These are phyloP conservation scores for Camelina neglecta DNA, from an alignment of 345 rosid genomes.

Conservation along the genomic window DNA sequence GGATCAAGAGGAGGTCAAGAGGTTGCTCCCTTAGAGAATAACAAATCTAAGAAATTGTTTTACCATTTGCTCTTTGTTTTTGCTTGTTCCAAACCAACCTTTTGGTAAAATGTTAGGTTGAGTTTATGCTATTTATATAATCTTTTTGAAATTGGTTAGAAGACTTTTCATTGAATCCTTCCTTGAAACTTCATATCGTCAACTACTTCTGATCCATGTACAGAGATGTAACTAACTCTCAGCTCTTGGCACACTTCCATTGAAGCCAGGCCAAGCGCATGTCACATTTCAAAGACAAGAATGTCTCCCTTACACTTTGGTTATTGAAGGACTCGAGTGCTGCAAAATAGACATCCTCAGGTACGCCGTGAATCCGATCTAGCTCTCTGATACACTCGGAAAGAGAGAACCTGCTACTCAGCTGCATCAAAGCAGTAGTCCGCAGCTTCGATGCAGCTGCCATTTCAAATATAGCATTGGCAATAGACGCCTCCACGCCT, in stretches of 20 bases:
- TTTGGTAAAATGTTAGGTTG: slow-evolving; percentile 33
- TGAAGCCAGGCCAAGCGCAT: slow-evolving; percentile 58
- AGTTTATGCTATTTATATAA: slow-evolving; percentile 28
- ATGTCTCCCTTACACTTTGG: slow-evolving; percentile 57
- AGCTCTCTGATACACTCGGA: slow-evolving; percentile 58
- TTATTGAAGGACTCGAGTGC: slow-evolving; percentile 59
- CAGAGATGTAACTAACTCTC: slow-evolving; percentile 3
- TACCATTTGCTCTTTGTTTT: slow-evolving; percentile 18
- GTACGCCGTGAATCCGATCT: slow-evolving; percentile 44
- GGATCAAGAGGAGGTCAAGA: slow-evolving; percentile 49
- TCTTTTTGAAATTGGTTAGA: slow-evolving; percentile 8
- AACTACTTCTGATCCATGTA: slow-evolving; percentile 2
- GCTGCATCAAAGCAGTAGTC: slow-evolving; percentile 46
- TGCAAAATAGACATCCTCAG: slow-evolving; percentile 51
- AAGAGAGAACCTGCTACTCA: slow-evolving; percentile 47
- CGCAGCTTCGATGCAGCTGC: slow-evolving; percentile 62
- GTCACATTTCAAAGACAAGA: slow-evolving; percentile 54
- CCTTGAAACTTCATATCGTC: neutral
- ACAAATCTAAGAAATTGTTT: slow-evolving; percentile 7
- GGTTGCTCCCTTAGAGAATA: slow-evolving; percentile 36
- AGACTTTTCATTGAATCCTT: slow-evolving; percentile 9
- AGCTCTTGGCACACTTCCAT: slow-evolving; percentile 39
- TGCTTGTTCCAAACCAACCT: slow-evolving; percentile 17
- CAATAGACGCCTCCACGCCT: slow-evolving; percentile 50
- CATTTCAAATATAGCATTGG: slow-evolving; percentile 60